Evolutionary conservation across 1,284 basidiomycete genomes (phyloP).

Genomic region (Sparassis latifolia): DNA sequence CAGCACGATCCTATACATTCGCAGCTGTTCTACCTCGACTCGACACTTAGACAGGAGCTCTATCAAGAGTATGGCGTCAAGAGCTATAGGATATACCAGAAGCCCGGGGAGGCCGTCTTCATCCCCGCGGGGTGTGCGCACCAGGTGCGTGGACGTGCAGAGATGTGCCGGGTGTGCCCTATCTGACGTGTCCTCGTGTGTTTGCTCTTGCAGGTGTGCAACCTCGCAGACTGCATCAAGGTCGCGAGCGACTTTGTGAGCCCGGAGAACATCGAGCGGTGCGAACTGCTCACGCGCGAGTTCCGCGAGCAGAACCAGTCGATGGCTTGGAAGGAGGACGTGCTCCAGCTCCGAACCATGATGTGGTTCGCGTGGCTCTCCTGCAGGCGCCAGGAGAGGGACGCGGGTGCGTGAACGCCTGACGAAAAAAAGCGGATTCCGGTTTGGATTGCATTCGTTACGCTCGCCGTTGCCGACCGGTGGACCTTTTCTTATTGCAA

Average conservation of each 20-base stretch:
- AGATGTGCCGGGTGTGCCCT: neutral
- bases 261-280: slow-evolving; percentile 84
- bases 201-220: slow-evolving; percentile 52
- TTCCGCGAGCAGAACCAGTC: slow-evolving; percentile 85
- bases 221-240: slow-evolving; percentile 90
- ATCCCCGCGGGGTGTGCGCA: slow-evolving; percentile 95
- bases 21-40: slow-evolving; percentile 84
- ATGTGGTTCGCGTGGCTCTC: slow-evolving; percentile 91
- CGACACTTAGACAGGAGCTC: slow-evolving; percentile 60
- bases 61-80: slow-evolving; percentile 63
- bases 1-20: slow-evolving; percentile 85
- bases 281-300: slow-evolving; percentile 80
- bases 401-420: slow-evolving; percentile 21
- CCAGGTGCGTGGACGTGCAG: slow-evolving; percentile 50
- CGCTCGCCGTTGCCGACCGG: no score
- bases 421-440: no score
- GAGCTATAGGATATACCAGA: slow-evolving; percentile 83
- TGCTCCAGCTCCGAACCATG: slow-evolving; percentile 85
- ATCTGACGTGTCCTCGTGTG: neutral
- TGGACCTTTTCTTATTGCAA: no score
- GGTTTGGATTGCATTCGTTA: no score
- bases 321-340: slow-evolving; percentile 91
- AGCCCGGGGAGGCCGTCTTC: slow-evolving; percentile 90
- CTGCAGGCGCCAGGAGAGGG: slow-evolving; percentile 46
- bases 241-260: slow-evolving; percentile 96